Conservation (phyloP, 768 basidiomycete species). For the Cyathus striatus region DNA sequence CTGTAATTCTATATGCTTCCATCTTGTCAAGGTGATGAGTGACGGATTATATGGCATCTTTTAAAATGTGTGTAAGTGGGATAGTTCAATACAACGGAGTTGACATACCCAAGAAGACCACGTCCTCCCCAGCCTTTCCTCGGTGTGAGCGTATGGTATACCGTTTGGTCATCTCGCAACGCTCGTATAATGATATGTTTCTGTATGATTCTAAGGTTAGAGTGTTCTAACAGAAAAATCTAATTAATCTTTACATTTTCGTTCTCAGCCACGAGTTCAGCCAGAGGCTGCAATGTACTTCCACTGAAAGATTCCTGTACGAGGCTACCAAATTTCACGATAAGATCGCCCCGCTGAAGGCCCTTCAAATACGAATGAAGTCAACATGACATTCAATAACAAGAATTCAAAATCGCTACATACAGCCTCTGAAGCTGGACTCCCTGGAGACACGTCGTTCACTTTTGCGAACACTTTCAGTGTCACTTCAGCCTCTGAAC, state of each 20-base stretch:
- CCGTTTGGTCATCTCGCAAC: conserved; percentile 39
- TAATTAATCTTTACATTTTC: conserved; percentile 60
- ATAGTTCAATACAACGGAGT: no score
- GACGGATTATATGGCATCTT: conserved; percentile 11
- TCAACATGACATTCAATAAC: conserved; percentile 1
- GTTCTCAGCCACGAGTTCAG: conserved; percentile 64
- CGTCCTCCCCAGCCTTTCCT: conserved; percentile 82
- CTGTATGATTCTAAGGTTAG: conserved; percentile 31
- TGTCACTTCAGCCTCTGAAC: conserved; percentile 7
- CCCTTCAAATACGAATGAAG: no score
- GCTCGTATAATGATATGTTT: conserved; percentile 54
- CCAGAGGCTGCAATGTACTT: conserved; percentile 59
- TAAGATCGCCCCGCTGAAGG: conserved; percentile 60
- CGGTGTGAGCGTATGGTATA: conserved; percentile 59
- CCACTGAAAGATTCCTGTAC: conserved; percentile 45
- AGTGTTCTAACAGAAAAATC: not conserved
- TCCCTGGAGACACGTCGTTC: conserved; percentile 71
- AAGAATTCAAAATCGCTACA: conserved; percentile 6
- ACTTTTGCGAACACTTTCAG: conserved; percentile 71
- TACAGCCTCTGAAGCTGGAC: conserved; percentile 84
- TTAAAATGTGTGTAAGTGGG: not conserved
- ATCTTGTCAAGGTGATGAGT: not conserved
- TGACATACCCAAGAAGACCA: conserved; percentile 75
- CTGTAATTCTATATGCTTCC: not conserved
- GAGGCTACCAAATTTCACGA: conserved; percentile 70